Base-by-base conservation (phyloP, 176 grass and related monocot genomes). In the Aegilops speltoides region DNA sequence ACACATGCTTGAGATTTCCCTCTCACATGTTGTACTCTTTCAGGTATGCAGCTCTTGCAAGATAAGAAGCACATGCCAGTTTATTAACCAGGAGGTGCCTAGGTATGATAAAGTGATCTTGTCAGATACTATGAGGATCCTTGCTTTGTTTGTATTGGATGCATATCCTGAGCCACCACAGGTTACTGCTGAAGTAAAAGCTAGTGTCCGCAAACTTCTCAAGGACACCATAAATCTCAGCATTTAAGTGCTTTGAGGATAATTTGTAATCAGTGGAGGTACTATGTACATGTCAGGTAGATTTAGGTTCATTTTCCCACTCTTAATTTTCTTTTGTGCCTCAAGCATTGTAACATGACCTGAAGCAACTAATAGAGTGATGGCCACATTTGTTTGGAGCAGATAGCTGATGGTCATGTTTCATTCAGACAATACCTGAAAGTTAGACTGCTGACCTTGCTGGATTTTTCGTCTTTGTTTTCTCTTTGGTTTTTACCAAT, bases 221-320 rank as follows among this genome's bases (percentile, higher is more conserved):
- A 90, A 86, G 83, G 95, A 97, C 80, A 86, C 87, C 76, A 75
- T 97, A 84, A 94, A 85, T 83, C 90, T 97, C 36, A 97, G 90
- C 82, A 88, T 7, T 61, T 89, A n/a, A 84, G 34, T 84, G 6
- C 26, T 41, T 32, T 41, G 38, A 33, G 3, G 34, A 23, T 77
- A 45, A 41, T 57, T 62, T 48, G 7, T 36, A 57, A 78, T n/a
- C 75, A 40, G 64, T 70, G 23, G 24, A 79, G 33, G 64, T 79
- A 79, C n/a, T 86, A 22, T 79, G 46, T 71, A 59, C 10, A 79
- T 86, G 16, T 60, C 62, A 86, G 63, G 59, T 40, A 86, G 45
- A 43, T 4, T 32, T 71, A 45, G 16, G 17, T 60, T 68, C 64
- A n/a, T 10, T 68, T 31, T 60, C 64, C 3, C 40, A 22, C 62